Evolutionary conservation across 78 protist genomes (phyloP).

Genomic region (Dictyostelium brefeldianum): DNA sequence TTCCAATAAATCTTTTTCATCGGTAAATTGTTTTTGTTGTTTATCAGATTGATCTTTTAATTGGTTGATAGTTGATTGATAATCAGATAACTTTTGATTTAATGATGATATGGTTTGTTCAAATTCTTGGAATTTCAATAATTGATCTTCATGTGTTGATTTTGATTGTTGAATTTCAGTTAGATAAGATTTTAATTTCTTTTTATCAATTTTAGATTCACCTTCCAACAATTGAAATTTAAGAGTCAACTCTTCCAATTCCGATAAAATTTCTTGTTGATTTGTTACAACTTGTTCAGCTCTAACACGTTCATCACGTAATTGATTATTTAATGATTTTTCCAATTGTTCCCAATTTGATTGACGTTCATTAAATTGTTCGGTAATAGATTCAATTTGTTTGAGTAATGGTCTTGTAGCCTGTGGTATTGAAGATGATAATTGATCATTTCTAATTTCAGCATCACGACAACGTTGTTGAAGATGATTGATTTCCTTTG

Average conservation of each 20-base stretch:
- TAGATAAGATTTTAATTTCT: background rate
- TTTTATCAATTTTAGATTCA: slow-evolving; percentile 48
- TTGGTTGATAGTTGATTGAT: slow-evolving; percentile 17
- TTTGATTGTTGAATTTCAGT: background rate
- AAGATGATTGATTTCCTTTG: slow-evolving; percentile 53
- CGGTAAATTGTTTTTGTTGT: background rate
- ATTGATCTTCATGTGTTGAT: background rate
- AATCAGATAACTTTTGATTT: background rate
- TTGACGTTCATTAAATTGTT: slow-evolving; percentile 26
- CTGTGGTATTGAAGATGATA: slow-evolving; percentile 54
- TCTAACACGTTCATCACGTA: slow-evolving; percentile 16
- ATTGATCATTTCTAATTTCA: slow-evolving; percentile 61
- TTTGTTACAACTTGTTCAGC: slow-evolving; percentile 12
- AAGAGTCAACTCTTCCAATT: slow-evolving; percentile 36
- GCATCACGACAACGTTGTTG: slow-evolving; percentile 77
- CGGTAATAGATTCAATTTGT: slow-evolving; percentile 67
- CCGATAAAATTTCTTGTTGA: slow-evolving; percentile 13
- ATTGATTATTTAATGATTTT: slow-evolving; percentile 26
- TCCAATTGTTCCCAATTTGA: slow-evolving; percentile 50
- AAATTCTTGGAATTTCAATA: background rate
- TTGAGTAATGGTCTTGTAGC: slow-evolving; percentile 63
- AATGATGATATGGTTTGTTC: background rate
- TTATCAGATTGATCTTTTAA: slow-evolving; percentile 40
- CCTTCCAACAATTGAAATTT: background rate
- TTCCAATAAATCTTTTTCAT: slow-evolving; percentile 46